Percentiles rank a stretch among this genome's conserved stretches.
Evolutionary conservation across 2,329 filamentous ascomycete genomes (phyloP).

Genomic region (Hansfordia pulvinata): DNA sequence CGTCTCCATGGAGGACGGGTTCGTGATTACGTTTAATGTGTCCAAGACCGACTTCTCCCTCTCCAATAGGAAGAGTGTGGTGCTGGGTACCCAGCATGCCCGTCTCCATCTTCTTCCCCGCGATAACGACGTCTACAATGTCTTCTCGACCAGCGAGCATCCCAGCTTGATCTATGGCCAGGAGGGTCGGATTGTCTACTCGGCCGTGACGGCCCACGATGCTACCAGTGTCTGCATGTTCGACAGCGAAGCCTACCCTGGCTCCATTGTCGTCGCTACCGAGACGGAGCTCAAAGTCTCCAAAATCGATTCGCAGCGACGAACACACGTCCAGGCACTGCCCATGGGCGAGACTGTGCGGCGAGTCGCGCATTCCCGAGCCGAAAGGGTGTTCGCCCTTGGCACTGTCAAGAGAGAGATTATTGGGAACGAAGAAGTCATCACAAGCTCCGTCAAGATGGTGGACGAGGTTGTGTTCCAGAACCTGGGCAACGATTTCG

Average conservation of each 20-base stretch:
- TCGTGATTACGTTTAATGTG: conserved; percentile 72
- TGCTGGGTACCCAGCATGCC: conserved; percentile 76
- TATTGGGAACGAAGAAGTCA: conserved; percentile 54
- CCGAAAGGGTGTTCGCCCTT: conserved; percentile 69
- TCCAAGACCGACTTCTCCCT: conserved; percentile 47
- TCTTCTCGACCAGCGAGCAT: conserved; percentile 90
- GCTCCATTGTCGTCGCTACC: conserved; percentile 70
- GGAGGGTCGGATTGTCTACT: conserved; percentile 81
- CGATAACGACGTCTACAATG: conserved; percentile 53
- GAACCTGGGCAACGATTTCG: conserved; percentile 55
- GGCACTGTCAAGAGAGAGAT: conserved; percentile 73
- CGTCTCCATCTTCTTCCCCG: conserved; percentile 67
- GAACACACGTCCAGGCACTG: conserved; percentile 77
- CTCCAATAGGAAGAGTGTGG: conserved; percentile 63
- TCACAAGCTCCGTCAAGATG: conserved; percentile 72
- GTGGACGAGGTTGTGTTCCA: conserved; percentile 86
- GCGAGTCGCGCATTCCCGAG: conserved; percentile 71
- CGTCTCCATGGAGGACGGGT: conserved; percentile 83
- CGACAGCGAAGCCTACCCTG: conserved; percentile 66
- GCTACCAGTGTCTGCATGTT: conserved; percentile 74
- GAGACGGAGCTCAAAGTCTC: conserved; percentile 65
- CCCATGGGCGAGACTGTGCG: conserved; percentile 72
- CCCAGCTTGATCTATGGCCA: conserved; percentile 85
- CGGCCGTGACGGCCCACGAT: conserved; percentile 81
- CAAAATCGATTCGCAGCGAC: conserved; percentile 67